Evolutionary conservation across 2,329 filamentous ascomycete genomes (phyloP).

Genomic region (Trichoderma arundinaceum): DNA sequence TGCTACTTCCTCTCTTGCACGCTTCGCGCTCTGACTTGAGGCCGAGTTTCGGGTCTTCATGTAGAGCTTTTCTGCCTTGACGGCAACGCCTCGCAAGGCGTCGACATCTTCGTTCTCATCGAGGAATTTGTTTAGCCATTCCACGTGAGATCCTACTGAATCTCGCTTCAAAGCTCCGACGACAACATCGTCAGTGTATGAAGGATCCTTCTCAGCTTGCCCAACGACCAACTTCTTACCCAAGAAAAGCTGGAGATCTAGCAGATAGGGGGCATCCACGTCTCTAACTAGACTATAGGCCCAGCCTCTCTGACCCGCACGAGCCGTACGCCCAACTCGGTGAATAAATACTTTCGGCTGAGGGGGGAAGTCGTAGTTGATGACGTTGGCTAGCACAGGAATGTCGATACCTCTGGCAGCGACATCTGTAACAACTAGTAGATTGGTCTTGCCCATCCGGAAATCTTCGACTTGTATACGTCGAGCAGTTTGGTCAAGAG

Average conservation of each 20-base stretch:
- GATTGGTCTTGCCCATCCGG: conserved; percentile 80
- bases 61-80: conserved; percentile 92
- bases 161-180: conserved; percentile 78
- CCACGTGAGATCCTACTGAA: conserved; percentile 74
- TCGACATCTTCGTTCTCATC: conserved; percentile 76
- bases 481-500: conserved; percentile 90
- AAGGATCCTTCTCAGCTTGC: conserved; percentile 64
- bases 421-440: conserved; percentile 95
- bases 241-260: conserved; percentile 93
- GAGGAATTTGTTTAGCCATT: conserved; percentile 82
- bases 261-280: conserved; percentile 85
- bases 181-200: conserved; percentile 82
- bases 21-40: conserved; percentile 86
- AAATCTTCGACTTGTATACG: conserved; percentile 93
- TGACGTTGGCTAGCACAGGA: conserved; percentile 91
- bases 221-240: conserved; percentile 83
- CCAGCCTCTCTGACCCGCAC: conserved; percentile 92
- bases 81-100: conserved; percentile 72
- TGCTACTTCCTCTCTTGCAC: conserved; percentile 77
- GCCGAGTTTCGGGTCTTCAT: conserved; percentile 88
- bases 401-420: conserved; percentile 98
- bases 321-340: conserved; percentile 91
- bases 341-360: conserved; percentile 98
- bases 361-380: conserved; percentile 98
- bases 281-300: conserved; percentile 91